Evolutionary conservation across 2,329 filamentous ascomycete genomes (phyloP).

Genomic region (Coniochaeta sp.): DNA sequence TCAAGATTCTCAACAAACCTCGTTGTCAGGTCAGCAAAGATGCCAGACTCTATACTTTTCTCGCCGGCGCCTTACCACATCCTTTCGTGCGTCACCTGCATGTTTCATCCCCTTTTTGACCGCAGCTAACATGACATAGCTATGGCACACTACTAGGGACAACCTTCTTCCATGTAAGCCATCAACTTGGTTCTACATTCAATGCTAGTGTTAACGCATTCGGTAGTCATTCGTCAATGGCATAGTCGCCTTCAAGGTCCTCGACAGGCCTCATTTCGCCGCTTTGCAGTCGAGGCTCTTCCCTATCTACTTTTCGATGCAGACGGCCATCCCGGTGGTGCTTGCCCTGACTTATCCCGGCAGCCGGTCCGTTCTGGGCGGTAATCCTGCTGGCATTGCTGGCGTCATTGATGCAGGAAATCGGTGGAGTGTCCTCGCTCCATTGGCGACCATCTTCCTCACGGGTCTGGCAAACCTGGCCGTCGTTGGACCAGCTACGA

Average conservation of each 20-base stretch:
- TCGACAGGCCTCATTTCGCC: conserved; percentile 75
- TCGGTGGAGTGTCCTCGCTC: conserved; percentile 56
- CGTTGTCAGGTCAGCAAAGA: conserved; percentile 23
- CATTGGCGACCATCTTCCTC: conserved; percentile 62
- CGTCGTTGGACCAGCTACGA: conserved; percentile 68
- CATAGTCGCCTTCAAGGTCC: conserved; percentile 66
- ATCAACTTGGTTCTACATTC: not conserved
- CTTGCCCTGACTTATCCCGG: conserved; percentile 76
- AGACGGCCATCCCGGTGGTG: conserved; percentile 65
- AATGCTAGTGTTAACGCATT: conserved; percentile 2
- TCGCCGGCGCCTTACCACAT: conserved; percentile 70
- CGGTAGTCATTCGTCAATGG: conserved; percentile 65
- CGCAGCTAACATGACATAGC: conserved; percentile 33
- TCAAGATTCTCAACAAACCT: not conserved
- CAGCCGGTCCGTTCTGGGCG: conserved; percentile 27
- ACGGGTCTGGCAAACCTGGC: conserved; percentile 63
- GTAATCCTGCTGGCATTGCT: conserved; percentile 34
- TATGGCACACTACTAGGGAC: conserved; percentile 85
- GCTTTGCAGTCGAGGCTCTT: conserved; percentile 75
- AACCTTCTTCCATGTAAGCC: conserved; percentile 74
- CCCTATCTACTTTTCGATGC: conserved; percentile 81
- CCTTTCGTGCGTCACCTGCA: conserved; percentile 47
- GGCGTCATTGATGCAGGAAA: conserved; percentile 55
- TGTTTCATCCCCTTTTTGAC: not conserved
- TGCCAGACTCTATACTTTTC: conserved; percentile 43